Evolutionary conservation across 305 asterid species (phyloP).

Genomic region (Solanum hybrid): DNA sequence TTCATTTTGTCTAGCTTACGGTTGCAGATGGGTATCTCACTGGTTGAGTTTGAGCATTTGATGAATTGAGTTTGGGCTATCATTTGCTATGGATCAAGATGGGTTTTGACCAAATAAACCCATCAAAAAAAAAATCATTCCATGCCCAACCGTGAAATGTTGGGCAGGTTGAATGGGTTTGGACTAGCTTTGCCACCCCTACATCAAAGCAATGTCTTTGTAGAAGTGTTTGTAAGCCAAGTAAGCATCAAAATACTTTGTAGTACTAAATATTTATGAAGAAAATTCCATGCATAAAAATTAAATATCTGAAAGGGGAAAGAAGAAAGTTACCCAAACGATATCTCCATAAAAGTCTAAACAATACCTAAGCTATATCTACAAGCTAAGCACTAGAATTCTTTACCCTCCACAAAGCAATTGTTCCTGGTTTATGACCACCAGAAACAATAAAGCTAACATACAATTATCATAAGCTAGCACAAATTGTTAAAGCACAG

Average conservation of each 20-base stretch:
- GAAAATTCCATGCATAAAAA: neutral
- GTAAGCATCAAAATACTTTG: neutral
- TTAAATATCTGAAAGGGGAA: conserved; percentile 3
- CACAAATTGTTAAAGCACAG: neutral
- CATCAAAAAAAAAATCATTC: neutral
- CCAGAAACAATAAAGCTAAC: neutral
- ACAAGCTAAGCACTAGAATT: neutral
- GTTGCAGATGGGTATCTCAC: neutral
- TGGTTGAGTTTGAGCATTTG: neutral
- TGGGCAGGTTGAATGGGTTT: neutral
- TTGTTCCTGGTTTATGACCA: neutral
- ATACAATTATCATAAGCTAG: neutral
- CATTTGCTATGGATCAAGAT: neutral
- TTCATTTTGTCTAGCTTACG: neutral
- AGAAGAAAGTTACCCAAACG: neutral
- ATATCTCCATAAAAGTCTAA: neutral
- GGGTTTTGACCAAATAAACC: neutral
- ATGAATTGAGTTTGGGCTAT: neutral
- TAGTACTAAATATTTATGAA: neutral
- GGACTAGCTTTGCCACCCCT: neutral
- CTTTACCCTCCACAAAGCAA: neutral
- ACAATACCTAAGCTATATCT: neutral
- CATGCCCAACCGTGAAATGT: neutral
- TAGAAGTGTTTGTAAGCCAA: neutral
- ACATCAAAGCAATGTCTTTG: neutral